Base-by-base conservation (phyloP, 129 eudicot genomes). In the Gnaphalium uliginosum region DNA sequence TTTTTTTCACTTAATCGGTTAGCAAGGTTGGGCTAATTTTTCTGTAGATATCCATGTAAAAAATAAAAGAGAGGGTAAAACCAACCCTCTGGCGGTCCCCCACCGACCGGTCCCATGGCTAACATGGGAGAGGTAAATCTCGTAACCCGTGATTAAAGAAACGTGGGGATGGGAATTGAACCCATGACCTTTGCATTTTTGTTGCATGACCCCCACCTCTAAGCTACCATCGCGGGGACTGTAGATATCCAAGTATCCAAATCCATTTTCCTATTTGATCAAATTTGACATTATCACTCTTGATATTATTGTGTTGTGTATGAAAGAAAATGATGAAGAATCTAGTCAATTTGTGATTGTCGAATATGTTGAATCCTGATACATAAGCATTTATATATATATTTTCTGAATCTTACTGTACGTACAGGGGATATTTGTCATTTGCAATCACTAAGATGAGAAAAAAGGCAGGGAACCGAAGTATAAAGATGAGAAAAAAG, bases 391-490 rank as follows among this genome's bases (percentile, higher is more conserved):
- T 1, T 37, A 37, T 37, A 9, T 51, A n/a, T 15, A 50, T 50
- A n/a, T n/a, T n/a, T n/a, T n/a, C n/a, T 29, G 56, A 25, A 68
- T 68, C 21, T 68, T 68, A 68, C 32, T 53, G 27, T 71, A 30
- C 14, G 30, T n/a, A 29, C 41, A 61, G 69, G 69, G 41, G 27
- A 60, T 30, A 29, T 64, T 22, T 15, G 23, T 48, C 53, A 54
- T 64, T 65, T 48, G 22, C 8, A 37, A 59, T 39, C 41, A 17
- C 8, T n/a, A 11, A 73, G 0, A n/a, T n/a, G n/a, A n/a, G n/a
- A n/a, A n/a, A n/a, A n/a, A n/a, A n/a, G n/a, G n/a, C n/a, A n/a
- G n/a, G n/a, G n/a, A n/a, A n/a, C n/a, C 14, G 0, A 46, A 46
- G 78, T 74, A 74, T 26, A 50, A 43, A 43, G 71, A n/a, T n/a